These are phyloP conservation scores for Chenopodium berlandieri DNA, from an alignment of 148 eudicot species.

Conservation along the genomic window DNA sequence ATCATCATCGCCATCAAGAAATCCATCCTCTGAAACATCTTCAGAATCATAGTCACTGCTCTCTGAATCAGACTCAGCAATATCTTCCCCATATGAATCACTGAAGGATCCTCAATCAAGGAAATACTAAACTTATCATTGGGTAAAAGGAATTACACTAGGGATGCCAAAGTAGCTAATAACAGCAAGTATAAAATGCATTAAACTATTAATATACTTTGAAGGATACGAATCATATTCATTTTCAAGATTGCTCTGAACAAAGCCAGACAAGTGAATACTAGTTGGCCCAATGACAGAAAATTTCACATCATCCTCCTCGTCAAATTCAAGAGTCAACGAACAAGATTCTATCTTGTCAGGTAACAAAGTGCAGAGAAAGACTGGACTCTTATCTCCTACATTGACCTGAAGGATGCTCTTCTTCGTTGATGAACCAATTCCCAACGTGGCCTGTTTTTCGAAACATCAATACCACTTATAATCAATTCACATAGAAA, in stretches of 20 bases:
- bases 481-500: neutral
- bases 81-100: conserved; percentile 61
- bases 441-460: conserved; percentile 75
- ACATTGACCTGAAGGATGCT: conserved; percentile 67
- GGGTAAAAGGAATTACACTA: neutral
- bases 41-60: conserved; percentile 50
- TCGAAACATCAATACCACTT: conserved; percentile 7
- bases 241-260: conserved; percentile 35
- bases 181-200: neutral
- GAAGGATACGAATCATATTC: conserved; percentile 71
- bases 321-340: conserved; percentile 79
- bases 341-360: conserved; percentile 61
- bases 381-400: conserved; percentile 66
- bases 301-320: conserved; percentile 69
- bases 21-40: conserved; percentile 43
- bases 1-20: conserved; percentile 43
- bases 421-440: conserved; percentile 57
- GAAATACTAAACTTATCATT: conserved; percentile 21
- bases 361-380: conserved; percentile 77
- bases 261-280: conserved; percentile 78
- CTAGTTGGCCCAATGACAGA: conserved; percentile 81
- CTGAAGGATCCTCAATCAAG: conserved; percentile 57
- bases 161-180: neutral
- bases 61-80: conserved; percentile 44
- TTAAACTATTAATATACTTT: neutral